Conservation (phyloP, 768 basidiomycete species). For the Podaxis pistillaris region DNA sequence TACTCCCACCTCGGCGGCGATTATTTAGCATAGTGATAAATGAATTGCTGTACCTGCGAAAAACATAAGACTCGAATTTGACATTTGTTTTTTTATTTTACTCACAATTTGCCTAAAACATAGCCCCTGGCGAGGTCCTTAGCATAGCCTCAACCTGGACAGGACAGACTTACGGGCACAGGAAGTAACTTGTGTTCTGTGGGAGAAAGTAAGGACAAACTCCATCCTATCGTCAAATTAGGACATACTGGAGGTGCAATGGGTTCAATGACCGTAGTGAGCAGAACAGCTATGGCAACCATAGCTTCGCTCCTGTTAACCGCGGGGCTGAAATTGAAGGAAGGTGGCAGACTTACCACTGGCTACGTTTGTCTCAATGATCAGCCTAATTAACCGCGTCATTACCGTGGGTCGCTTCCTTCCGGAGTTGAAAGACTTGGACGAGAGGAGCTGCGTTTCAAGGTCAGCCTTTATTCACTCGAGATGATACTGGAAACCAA, state of each 20-base stretch:
- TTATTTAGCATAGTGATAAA: slow-evolving; percentile 15
- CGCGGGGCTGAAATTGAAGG: background rate
- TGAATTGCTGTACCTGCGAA: slow-evolving; percentile 11
- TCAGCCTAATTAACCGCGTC: slow-evolving; percentile 4
- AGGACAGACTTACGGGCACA: slow-evolving; percentile 10
- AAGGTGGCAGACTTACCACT: background rate
- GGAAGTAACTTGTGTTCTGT: slow-evolving; percentile 12
- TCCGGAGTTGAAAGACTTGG: background rate
- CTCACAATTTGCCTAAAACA: slow-evolving; percentile 13
- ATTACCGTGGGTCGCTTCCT: background rate
- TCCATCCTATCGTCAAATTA: too few relatives aligned
- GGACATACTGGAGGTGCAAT: slow-evolving; percentile 10
- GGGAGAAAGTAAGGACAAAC: background rate
- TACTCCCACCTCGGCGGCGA: background rate
- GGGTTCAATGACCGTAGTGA: slow-evolving; percentile 6
- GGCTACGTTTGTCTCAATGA: slow-evolving; percentile 10
- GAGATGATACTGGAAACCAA: background rate
- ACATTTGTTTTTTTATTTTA: too few relatives aligned
- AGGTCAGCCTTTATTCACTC: background rate
- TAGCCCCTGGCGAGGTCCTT: background rate
- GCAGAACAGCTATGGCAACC: slow-evolving; percentile 4
- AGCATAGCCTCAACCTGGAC: background rate
- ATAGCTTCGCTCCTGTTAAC: slow-evolving; percentile 1
- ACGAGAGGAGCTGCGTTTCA: slow-evolving; percentile 1
- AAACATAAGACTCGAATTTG: background rate